Conservation (phyloP, 2,329 filamentous ascomycete genomes). For the Talaromyces amestolkiae region DNA sequence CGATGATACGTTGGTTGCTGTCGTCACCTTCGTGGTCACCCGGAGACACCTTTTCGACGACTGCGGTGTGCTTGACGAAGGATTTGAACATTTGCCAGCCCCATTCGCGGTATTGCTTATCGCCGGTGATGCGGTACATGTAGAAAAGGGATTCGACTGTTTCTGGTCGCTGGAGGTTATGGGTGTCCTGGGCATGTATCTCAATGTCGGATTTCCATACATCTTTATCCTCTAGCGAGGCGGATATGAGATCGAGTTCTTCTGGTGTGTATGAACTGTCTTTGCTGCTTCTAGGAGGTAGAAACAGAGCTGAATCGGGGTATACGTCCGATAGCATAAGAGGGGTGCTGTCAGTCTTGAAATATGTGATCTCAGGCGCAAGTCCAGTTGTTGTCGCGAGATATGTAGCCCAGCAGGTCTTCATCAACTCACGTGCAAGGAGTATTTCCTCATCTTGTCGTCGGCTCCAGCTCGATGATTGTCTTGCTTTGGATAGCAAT, state of each 20-base stretch:
- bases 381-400: constrained; percentile 83
- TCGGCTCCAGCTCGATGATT: constrained; percentile 68
- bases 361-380: constrained; percentile 93
- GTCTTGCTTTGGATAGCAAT: constrained; percentile 71
- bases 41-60: constrained; percentile 60
- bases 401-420: constrained; percentile 98
- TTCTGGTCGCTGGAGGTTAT: constrained; percentile 93
- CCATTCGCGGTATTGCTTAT: constrained; percentile 87
- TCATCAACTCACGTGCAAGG: constrained; percentile 85
- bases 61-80: constrained; percentile 81
- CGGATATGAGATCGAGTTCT: constrained; percentile 37
- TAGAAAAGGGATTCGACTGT: constrained; percentile 96
- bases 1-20: background rate
- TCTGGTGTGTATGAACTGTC: constrained; percentile 12
- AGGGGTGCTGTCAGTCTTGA: constrained; percentile 70
- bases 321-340: constrained; percentile 45
- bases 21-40: constrained; percentile 22
- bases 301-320: constrained; percentile 28
- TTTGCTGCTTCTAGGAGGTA: constrained; percentile 22
- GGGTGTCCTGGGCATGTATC: constrained; percentile 76
- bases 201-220: constrained; percentile 73
- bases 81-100: constrained; percentile 98
- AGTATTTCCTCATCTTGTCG: constrained; percentile 83
- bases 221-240: constrained; percentile 31
- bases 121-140: constrained; percentile 97